phyloP scores from a whole-genome alignment of 1,284 basidiomycete genomes.

The Mycosarcoma maydis region DNA sequence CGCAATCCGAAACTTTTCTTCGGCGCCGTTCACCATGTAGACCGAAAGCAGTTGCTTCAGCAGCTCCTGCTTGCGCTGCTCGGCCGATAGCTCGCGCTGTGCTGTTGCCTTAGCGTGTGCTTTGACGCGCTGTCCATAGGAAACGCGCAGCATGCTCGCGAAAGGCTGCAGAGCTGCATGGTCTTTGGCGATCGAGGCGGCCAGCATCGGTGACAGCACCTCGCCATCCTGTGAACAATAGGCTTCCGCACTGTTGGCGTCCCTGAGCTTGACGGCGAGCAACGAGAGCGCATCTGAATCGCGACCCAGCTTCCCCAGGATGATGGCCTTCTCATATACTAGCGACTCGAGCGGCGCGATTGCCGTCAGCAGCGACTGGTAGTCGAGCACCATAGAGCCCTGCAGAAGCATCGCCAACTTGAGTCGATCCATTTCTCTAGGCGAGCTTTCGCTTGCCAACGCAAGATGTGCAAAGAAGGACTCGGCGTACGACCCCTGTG shows the following conservation, averaged over 20 bases:
- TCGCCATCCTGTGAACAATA: conserved; percentile 57
- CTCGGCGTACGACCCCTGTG: conserved; percentile 48
- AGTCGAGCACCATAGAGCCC: conserved; percentile 48
- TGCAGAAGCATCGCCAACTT: conserved; percentile 58
- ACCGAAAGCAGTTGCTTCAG: conserved; percentile 43
- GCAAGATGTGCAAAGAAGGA: conserved; percentile 57
- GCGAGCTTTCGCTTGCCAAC: conserved; percentile 25
- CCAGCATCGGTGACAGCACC: conserved; percentile 50
- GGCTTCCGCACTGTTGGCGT: conserved; percentile 57
- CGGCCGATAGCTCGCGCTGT: conserved; percentile 6
- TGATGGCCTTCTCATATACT: conserved; percentile 50
- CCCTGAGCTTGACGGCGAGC: conserved; percentile 50
- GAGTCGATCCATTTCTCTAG: conserved; percentile 33
- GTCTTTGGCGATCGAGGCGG: conserved; percentile 41
- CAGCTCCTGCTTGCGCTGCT: conserved; percentile 31
- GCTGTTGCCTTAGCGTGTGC: conserved; percentile 22
- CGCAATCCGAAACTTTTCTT: conserved; percentile 45
- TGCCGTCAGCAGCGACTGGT: conserved; percentile 10
- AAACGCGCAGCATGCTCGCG: conserved; percentile 36
- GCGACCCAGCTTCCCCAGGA: conserved; percentile 50
- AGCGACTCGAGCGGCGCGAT: conserved; percentile 23
- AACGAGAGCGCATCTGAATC: conserved; percentile 47
- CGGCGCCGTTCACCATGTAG: conserved; percentile 45
- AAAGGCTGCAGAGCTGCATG: conserved; percentile 31
- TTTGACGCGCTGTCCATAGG: conserved; percentile 34